A percentile compares a stretch with the other conserved stretches of the same genome.
Conservation (phyloP, 108 stramenopile genomes). For the Tribonema minus region DNA sequence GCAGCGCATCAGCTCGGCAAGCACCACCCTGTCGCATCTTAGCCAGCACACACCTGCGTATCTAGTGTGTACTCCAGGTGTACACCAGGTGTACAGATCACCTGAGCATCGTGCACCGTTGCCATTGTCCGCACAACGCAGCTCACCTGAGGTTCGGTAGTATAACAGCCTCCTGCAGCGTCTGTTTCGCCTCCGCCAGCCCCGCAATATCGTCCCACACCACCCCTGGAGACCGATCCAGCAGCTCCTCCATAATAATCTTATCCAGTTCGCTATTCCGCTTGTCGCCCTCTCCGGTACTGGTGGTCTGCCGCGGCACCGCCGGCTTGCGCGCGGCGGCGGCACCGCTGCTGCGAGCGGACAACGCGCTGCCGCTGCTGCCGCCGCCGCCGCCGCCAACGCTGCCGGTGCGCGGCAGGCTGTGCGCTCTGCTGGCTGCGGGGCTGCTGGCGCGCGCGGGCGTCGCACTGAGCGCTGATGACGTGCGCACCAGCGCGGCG, state of each 20-base stretch:
- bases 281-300: background rate
- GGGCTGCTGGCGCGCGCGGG: background rate
- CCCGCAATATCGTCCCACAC: slow-evolving; percentile 45
- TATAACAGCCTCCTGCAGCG: slow-evolving; percentile 47
- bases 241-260: slow-evolving; percentile 40
- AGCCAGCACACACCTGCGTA: too few species aligned
- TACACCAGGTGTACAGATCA: too few species aligned
- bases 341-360: background rate
- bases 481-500: too few species aligned
- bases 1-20: too few species aligned
- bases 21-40: too few species aligned
- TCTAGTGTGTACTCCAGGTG: too few species aligned
- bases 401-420: background rate
- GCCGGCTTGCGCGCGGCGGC: background rate
- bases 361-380: background rate
- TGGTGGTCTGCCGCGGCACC: background rate
- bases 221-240: slow-evolving; percentile 46
- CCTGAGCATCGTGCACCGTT: too few species aligned
- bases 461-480: background rate
- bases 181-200: slow-evolving; percentile 46
- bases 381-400: background rate
- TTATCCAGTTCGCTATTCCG: slow-evolving; percentile 14
- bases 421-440: background rate
- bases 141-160: slow-evolving; percentile 23
- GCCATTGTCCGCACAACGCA: too few species aligned